A percentile compares a stretch with the other conserved stretches of the same genome.
phyloP scores from a whole-genome alignment of 2,329 filamentous ascomycete genomes.

The Elsinoe necatrix region DNA sequence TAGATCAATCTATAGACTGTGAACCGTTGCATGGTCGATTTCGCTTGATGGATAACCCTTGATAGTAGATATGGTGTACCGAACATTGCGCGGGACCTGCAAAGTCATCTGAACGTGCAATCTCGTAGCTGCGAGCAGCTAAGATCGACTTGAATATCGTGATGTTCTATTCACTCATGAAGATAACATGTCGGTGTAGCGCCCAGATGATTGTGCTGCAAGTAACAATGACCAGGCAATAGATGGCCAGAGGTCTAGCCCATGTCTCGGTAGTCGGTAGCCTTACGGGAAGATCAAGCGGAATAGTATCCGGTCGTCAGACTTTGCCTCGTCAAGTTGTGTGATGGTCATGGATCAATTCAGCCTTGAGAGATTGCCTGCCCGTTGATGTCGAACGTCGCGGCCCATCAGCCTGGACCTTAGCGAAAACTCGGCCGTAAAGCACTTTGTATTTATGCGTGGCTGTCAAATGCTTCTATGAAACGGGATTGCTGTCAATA shows the following conservation, averaged over 20 bases:
- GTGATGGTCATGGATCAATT: not conserved
- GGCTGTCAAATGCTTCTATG: constrained; percentile 1
- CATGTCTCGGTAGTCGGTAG: constrained; percentile 11
- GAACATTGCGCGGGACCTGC: not conserved
- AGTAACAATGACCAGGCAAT: not conserved
- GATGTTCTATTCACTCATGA: too few relatives aligned
- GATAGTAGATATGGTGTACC: constrained; percentile 8
- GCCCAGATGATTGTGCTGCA: too few relatives aligned
- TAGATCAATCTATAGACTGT: constrained; percentile 4
- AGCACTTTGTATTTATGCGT: not conserved
- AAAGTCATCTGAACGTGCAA: too few relatives aligned
- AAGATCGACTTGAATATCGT: too few relatives aligned
- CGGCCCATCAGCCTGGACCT: not conserved
- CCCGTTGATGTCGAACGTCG: not conserved
- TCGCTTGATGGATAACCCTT: not conserved
- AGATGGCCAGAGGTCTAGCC: not conserved
- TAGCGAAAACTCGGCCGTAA: not conserved
- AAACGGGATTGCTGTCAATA: not conserved
- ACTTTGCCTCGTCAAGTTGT: not conserved
- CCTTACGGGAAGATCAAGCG: not conserved
- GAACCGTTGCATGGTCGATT: not conserved
- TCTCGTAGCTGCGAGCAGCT: too few relatives aligned
- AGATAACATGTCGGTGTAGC: too few relatives aligned
- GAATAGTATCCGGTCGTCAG: not conserved
- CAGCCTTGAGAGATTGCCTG: not conserved